Evolutionary conservation across 2,329 filamentous ascomycete species (phyloP), one percentile per base, ranked within the genome.

Genomic region (Fusarium odoratissimum): DNA sequence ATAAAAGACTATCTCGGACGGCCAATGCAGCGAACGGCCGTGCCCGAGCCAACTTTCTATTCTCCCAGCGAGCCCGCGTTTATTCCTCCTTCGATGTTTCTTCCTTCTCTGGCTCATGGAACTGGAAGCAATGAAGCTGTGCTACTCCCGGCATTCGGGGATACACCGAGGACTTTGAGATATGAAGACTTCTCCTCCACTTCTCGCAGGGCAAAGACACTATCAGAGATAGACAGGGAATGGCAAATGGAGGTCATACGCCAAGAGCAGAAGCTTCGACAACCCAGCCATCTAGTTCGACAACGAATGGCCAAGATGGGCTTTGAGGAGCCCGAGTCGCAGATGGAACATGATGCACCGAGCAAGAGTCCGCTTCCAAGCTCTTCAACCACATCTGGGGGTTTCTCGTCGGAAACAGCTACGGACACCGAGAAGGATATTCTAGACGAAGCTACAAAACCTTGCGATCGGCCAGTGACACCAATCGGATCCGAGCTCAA

Each of bases 361-460:
- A 25, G n/a, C 10, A 25, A 25, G 7, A 45, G 17, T 13, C 5
- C 23, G 23, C 11, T 11, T 44, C 11, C 11, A 10, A 17, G 17
- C 10, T 25, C 12, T 21, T 21, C 25, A 21, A 10, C 19, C 19
- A 30, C 44, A 46, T 9, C 13, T 8, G 8, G 25, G 3, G 19
- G 21, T 21, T 4, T 4, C 6, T 28, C 21, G 12, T 28, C 13
- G 25, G 13, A 30, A 16, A 8, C 19, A 30, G 25, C 4, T 16
- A 3, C 13, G 4, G 13, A 7, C 9, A 16, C 4, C 3, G 6
- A 46, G 10, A 9, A 16, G 8, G 9, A 30, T n/a, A 8, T 11
- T 14, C 7, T 17, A 33, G 46, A 14, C 17, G n/a, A 33, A 21
- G 46, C n/a, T 19, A 0, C 11, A 25, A 17, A 19, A 33, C 8